Percentiles rank a stretch among this genome's conserved stretches.
These are phyloP conservation scores for Ocimum tenuiflorum DNA, from an alignment of 257 asterid species.

Conservation along the genomic window DNA sequence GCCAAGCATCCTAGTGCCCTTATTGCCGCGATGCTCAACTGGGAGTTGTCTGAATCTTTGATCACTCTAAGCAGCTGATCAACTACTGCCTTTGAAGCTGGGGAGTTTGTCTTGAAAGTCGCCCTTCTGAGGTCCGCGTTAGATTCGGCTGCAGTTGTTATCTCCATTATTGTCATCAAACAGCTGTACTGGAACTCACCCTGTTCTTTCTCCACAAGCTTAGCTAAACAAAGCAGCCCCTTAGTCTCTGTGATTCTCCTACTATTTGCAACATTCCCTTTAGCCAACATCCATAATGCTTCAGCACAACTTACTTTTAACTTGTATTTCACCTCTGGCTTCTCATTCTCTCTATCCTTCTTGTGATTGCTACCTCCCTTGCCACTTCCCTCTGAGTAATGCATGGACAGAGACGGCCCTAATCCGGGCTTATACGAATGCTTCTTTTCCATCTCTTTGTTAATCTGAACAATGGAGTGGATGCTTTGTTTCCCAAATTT, in stretches of 20 bases:
- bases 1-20: conserved; percentile 62
- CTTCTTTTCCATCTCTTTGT: conserved; percentile 56
- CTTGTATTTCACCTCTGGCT: conserved; percentile 51
- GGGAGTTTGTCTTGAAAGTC: conserved; percentile 67
- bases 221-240: conserved; percentile 75
- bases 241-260: conserved; percentile 64
- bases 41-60: conserved; percentile 35
- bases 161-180: conserved; percentile 68
- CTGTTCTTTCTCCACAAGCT: conserved; percentile 58
- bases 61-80: conserved; percentile 67
- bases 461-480: conserved; percentile 60
- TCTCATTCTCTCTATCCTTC: conserved; percentile 61
- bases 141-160: conserved; percentile 65
- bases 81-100: conserved; percentile 78
- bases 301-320: conserved; percentile 58
- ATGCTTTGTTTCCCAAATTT: conserved; percentile 40
- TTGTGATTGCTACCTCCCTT: conserved; percentile 37
- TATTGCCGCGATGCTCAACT: conserved; percentile 39
- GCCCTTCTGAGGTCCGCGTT: conserved; percentile 61
- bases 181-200: conserved; percentile 62
- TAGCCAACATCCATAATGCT: conserved; percentile 79
- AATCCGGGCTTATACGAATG: conserved; percentile 32
- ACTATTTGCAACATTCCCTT: conserved; percentile 55
- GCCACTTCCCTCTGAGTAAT: conserved; percentile 43
- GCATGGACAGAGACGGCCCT: conserved; percentile 35